phyloP scores from a whole-genome alignment of 176 grass and related monocot genomes.

The Oropetium thomaeum region DNA sequence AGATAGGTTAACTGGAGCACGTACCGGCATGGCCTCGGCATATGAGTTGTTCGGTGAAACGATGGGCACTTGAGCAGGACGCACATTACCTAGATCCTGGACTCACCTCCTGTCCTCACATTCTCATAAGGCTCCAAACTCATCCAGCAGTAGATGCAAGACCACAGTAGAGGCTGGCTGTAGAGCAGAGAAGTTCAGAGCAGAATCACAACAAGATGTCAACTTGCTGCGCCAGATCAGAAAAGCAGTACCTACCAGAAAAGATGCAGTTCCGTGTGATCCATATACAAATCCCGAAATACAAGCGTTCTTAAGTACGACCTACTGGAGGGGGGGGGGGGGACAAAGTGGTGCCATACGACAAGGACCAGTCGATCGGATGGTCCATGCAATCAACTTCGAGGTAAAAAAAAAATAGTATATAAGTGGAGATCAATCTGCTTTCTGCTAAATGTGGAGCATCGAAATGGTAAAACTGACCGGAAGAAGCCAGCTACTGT shows the following conservation, averaged over 20 bases:
- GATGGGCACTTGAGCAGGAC: background rate
- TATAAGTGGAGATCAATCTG: background rate
- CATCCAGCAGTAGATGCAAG: background rate
- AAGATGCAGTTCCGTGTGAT: background rate
- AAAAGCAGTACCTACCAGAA: no score
- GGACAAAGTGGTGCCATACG: background rate
- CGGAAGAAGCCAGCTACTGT: background rate
- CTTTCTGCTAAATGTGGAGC: background rate
- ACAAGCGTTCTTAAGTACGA: background rate
- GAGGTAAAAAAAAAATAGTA: background rate
- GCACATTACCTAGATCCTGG: background rate
- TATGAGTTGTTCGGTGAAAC: constrained; percentile 23
- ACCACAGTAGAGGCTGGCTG: background rate
- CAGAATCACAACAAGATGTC: background rate
- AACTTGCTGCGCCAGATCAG: background rate
- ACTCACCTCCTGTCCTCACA: constrained; percentile 20
- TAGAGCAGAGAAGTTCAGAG: background rate
- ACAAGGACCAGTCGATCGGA: background rate
- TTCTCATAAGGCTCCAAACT: constrained; percentile 6
- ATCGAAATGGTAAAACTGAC: background rate
- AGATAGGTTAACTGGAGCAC: background rate
- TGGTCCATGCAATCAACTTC: background rate
- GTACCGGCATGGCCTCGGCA: background rate
- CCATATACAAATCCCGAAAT: constrained; percentile 2
- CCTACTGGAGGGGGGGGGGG: background rate